Conservation (phyloP, 768 basidiomycete species). For the Russula vinacea region DNA sequence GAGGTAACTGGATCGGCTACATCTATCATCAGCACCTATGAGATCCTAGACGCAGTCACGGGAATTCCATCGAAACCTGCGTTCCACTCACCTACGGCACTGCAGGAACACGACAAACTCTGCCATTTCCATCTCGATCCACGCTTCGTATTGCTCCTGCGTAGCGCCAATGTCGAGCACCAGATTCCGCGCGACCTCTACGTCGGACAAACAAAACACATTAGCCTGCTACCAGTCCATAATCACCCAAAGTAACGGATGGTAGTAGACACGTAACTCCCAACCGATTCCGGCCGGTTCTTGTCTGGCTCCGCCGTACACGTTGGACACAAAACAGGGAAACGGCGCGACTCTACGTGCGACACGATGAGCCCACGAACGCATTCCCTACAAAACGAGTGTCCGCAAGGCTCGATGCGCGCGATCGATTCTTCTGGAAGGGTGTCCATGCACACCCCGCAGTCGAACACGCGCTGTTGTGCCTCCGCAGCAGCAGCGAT, state of each 20-base stretch:
- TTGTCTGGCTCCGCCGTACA: constrained; percentile 40
- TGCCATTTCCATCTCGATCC: constrained; percentile 48
- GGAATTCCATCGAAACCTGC: no score
- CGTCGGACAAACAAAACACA: neutral
- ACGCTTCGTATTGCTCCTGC: constrained; percentile 41
- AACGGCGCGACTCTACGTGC: constrained; percentile 51
- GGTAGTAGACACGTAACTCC: constrained; percentile 34
- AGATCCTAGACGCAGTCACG: neutral
- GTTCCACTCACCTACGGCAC: constrained; percentile 52
- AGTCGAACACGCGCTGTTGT: constrained; percentile 42
- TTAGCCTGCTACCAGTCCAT: neutral
- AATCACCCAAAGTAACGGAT: neutral
- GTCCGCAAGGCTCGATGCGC: constrained; percentile 45
- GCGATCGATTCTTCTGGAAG: constrained; percentile 44
- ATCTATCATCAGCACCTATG: constrained; percentile 15
- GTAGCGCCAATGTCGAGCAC: constrained; percentile 47
- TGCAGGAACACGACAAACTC: constrained; percentile 44
- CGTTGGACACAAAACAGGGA: constrained; percentile 58
- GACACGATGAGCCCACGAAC: constrained; percentile 43
- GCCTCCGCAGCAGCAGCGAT: constrained; percentile 7
- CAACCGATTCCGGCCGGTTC: constrained; percentile 30
- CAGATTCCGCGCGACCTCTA: constrained; percentile 30
- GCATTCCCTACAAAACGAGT: constrained; percentile 55
- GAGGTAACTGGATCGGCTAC: constrained; percentile 29
- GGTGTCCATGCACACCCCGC: constrained; percentile 55